Conservation (phyloP, 345 rosid species). For the Syzygium aromaticum region DNA sequence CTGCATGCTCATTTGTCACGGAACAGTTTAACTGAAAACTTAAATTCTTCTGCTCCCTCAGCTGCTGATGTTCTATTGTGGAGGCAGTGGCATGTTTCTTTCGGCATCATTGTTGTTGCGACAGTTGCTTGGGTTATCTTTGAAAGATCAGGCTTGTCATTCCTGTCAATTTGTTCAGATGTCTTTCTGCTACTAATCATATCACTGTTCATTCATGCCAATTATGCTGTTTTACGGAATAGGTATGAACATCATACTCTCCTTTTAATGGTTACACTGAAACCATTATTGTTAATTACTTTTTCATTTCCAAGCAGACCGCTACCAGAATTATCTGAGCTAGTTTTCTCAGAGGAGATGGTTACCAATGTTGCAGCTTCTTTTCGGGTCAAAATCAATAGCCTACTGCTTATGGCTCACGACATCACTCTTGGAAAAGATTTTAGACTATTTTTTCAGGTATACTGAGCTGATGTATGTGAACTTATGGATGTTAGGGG, state of each 20-base stretch:
- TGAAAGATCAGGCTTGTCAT: conserved; percentile 71
- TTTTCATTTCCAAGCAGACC: conserved; percentile 20
- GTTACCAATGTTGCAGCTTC: conserved; percentile 73
- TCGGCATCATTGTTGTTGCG: conserved; percentile 62
- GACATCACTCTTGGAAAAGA: conserved; percentile 79
- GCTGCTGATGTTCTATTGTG: conserved; percentile 81
- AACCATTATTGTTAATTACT: background rate
- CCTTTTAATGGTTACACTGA: background rate
- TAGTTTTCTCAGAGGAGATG: conserved; percentile 81
- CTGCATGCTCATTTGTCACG: background rate
- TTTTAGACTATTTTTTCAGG: conserved; percentile 76
- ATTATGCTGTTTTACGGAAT: conserved; percentile 45
- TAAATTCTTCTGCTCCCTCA: conserved; percentile 3
- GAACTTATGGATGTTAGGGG: background rate
- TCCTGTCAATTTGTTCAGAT: conserved; percentile 77
- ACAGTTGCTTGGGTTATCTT: conserved; percentile 78
- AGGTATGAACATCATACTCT: conserved; percentile 25
- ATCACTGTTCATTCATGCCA: conserved; percentile 44
- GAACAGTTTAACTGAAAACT: background rate
- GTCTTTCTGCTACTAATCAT: conserved; percentile 57
- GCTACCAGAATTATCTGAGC: conserved; percentile 54
- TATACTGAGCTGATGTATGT: conserved; percentile 5
- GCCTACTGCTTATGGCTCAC: conserved; percentile 79
- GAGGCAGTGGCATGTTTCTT: conserved; percentile 51
- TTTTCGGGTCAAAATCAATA: conserved; percentile 66